phyloP scores from a whole-genome alignment of 192 early-diverging fungal genomes.

The Entomortierella lignicola region DNA sequence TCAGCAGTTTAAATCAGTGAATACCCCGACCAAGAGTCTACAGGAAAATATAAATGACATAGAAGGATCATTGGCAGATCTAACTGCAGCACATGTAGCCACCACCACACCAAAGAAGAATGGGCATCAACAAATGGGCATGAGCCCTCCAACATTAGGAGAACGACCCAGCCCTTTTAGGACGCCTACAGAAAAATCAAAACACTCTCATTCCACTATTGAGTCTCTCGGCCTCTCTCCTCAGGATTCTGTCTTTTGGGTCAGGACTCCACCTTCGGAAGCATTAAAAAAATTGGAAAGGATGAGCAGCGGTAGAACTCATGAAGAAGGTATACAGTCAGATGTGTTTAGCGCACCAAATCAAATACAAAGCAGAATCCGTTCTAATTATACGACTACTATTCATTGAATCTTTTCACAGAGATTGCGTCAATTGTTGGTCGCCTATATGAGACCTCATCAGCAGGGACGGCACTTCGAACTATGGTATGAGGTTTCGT shows the following conservation, averaged over 20 bases:
- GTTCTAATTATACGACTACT: too few relatives aligned
- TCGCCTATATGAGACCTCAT: constrained; percentile 27
- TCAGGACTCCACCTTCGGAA: constrained; percentile 36
- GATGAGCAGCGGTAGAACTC: constrained; percentile 26
- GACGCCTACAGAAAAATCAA: constrained; percentile 28
- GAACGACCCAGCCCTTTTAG: constrained; percentile 21
- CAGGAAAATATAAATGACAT: background rate
- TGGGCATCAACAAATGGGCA: background rate
- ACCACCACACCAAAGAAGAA: constrained; percentile 4
- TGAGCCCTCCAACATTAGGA: background rate
- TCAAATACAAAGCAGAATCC: too few relatives aligned
- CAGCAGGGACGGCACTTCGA: constrained; percentile 22
- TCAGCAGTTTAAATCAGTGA: too few relatives aligned
- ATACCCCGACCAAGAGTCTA: too few relatives aligned
- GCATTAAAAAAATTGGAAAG: constrained; percentile 27
- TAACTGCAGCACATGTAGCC: too few relatives aligned
- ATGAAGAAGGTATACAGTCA: constrained; percentile 47
- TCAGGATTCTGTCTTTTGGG: constrained; percentile 50
- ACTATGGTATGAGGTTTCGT: constrained; percentile 27
- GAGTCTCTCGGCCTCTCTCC: constrained; percentile 44
- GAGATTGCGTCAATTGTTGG: constrained; percentile 46
- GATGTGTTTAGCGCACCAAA: too few relatives aligned
- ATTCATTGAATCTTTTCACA: too few relatives aligned
- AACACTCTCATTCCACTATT: constrained; percentile 6
- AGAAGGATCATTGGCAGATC: background rate